Evolutionary conservation across 306 rosid genomes (phyloP), one percentile per base, ranked within the genome.

Genomic region (Comarum palustre): DNA sequence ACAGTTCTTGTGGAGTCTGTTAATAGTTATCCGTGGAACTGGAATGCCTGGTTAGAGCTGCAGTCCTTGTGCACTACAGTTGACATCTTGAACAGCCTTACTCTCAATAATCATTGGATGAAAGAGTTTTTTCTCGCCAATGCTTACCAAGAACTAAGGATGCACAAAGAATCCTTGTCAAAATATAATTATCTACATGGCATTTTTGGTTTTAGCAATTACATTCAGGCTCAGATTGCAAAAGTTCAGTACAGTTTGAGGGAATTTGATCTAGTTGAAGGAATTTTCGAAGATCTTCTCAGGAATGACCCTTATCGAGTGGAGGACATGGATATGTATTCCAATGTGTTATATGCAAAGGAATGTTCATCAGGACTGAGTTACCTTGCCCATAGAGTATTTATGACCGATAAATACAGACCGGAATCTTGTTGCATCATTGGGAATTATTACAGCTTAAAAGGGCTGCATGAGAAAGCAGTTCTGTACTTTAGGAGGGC

Each of bases 291-390:
- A 82, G 99, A 91, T 71, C 90, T 95, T 79, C 79, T 91, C 64
- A 84, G 97, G 61, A 95, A 84, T 78, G 99, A 95, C 83, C 97
- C 99, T 17, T 95, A 86, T 72, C 84, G 99, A 73, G 97, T 95
- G 36, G 99, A 91, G 74, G 99, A 91, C 78, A 90, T 95, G 99
- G 99, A 95, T 79, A 87, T 91, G 97, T 95, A 95, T 82, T 95
- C 99, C 79, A 95, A 95, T 69, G 99, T 95, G 84, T 86, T 95
- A 22, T 95, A 95, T 78, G 91, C 99, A 31, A 91, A 95, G 72
- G 99, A 95, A 65, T 88, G 89, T 51, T 90, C 80, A 54, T 87
- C 97, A 38, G 93, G 90, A 39, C 84, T 95, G 76, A 95, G 99
- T 83, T 89, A 91, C 83, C 97, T 95, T 78, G 99, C 99, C 65